Evolutionary conservation across 345 rosid species (phyloP).

Genomic region (Populus davidiana): DNA sequence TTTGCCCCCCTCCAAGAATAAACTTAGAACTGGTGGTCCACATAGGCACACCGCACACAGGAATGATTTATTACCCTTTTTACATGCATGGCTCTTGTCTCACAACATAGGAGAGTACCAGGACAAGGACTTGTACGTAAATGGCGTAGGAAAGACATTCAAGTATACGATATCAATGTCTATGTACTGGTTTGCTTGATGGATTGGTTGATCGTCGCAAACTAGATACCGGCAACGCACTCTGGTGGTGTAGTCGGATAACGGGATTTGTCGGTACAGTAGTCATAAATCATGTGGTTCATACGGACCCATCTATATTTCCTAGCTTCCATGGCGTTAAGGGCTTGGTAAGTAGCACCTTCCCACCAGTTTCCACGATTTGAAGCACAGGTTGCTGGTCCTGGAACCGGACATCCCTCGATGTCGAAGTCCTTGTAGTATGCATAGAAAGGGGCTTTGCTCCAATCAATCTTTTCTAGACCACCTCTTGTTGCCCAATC

Average conservation of each 20-base stretch:
- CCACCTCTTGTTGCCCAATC: slow-evolving; percentile 99
- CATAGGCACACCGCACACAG: slow-evolving; percentile 10
- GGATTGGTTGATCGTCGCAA: background rate
- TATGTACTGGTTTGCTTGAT: background rate
- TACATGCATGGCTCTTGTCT: slow-evolving; percentile 16
- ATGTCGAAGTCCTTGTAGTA: slow-evolving; percentile 85
- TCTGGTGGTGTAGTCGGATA: slow-evolving; percentile 76
- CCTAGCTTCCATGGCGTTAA: slow-evolving; percentile 67
- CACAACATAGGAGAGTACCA: background rate
- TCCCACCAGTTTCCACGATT: slow-evolving; percentile 84
- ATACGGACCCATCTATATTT: slow-evolving; percentile 84
- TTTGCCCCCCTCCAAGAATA: too few species aligned
- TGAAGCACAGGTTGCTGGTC: slow-evolving; percentile 59
- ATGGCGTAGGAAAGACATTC: background rate
- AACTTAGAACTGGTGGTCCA: background rate
- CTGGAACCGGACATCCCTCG: slow-evolving; percentile 84
- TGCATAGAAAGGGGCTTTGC: slow-evolving; percentile 78
- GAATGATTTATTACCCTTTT: slow-evolving; percentile 1
- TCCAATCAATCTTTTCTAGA: slow-evolving; percentile 84
- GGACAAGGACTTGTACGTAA: slow-evolving; percentile 7
- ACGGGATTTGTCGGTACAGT: slow-evolving; percentile 75
- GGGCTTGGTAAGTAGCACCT: slow-evolving; percentile 52
- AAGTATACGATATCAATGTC: background rate
- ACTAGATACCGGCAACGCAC: slow-evolving; percentile 65
- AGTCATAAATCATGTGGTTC: slow-evolving; percentile 92